Percentiles rank a stretch among this genome's conserved stretches.
phyloP scores from a whole-genome alignment of 2,329 filamentous ascomycete genomes.

The Xylariaceae sp. region DNA sequence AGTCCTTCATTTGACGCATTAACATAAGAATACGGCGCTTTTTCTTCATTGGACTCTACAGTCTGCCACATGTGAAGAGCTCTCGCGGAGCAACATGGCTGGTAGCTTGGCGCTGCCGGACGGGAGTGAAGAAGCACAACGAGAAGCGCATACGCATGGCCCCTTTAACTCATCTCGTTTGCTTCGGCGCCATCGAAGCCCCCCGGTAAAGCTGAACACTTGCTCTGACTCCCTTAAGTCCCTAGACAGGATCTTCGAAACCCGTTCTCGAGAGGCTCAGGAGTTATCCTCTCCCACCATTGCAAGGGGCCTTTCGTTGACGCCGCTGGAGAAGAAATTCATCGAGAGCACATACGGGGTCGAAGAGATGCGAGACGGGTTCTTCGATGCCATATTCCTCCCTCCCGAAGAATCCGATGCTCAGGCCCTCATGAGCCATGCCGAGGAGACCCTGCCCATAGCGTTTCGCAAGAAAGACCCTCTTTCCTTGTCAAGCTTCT shows the following conservation, averaged over 20 bases:
- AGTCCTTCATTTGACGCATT: too few species aligned
- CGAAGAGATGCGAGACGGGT: slow-evolving; percentile 43
- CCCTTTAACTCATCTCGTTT: too few species aligned
- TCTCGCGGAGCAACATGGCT: too few species aligned
- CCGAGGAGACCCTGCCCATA: slow-evolving; percentile 44
- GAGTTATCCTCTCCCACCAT: slow-evolving; percentile 8
- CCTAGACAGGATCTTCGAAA: slow-evolving; percentile 30
- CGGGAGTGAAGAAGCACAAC: too few species aligned
- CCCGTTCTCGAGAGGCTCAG: slow-evolving; percentile 17
- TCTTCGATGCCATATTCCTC: slow-evolving; percentile 49
- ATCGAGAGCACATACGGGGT: slow-evolving; percentile 43
- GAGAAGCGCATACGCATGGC: too few species aligned
- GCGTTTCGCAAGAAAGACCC: slow-evolving; percentile 46
- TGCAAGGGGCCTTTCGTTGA: slow-evolving; percentile 15
- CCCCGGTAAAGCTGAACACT: slow-evolving; percentile 10
- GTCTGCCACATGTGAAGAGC: too few species aligned
- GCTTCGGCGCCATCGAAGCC: slow-evolving; percentile 22
- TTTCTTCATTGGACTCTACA: too few species aligned
- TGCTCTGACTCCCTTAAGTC: slow-evolving; percentile 26
- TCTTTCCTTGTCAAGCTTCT: slow-evolving; percentile 44
- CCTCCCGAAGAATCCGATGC: slow-evolving; percentile 39
- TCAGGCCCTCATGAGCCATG: slow-evolving; percentile 40
- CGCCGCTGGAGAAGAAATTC: slow-evolving; percentile 25
- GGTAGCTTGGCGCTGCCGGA: too few species aligned
- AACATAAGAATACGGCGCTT: too few species aligned